Conservation (phyloP, 2,329 filamentous ascomycete species). For the Ustilaginoidea virens region DNA sequence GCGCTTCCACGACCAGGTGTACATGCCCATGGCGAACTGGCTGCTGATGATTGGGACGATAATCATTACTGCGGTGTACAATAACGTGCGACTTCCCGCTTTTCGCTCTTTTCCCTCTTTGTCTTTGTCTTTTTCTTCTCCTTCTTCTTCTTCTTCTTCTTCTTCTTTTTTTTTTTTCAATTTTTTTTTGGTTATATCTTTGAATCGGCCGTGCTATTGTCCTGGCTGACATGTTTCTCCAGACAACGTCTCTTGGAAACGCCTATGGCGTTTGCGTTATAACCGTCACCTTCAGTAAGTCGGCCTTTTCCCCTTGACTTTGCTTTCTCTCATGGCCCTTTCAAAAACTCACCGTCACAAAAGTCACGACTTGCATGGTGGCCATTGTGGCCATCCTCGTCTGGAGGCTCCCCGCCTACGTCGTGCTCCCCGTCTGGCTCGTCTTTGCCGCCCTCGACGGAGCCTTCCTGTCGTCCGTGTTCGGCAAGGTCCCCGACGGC, state of each 20-base stretch:
- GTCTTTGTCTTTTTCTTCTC: constrained; percentile 14
- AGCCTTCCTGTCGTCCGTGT: constrained; percentile 51
- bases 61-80: constrained; percentile 60
- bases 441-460: constrained; percentile 52
- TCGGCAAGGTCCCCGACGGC: constrained; percentile 59
- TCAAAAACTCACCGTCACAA: background rate
- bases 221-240: too few species aligned
- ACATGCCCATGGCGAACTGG: constrained; percentile 65
- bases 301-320: background rate
- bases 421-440: constrained; percentile 48
- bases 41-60: constrained; percentile 61
- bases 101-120: background rate
- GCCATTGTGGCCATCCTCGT: constrained; percentile 56
- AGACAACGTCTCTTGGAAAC: constrained; percentile 52
- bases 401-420: constrained; percentile 45
- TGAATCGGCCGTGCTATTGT: too few species aligned
- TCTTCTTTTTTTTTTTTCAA: too few species aligned
- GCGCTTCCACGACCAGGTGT: constrained; percentile 58
- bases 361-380: constrained; percentile 56
- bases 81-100: constrained; percentile 32
- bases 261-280: constrained; percentile 72
- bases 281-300: constrained; percentile 50
- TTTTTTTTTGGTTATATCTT: too few species aligned
- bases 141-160: background rate
- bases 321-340: background rate